Base-by-base conservation (phyloP, 2,329 filamentous ascomycete genomes). In the Aspergillus oerlinghausenensis region DNA sequence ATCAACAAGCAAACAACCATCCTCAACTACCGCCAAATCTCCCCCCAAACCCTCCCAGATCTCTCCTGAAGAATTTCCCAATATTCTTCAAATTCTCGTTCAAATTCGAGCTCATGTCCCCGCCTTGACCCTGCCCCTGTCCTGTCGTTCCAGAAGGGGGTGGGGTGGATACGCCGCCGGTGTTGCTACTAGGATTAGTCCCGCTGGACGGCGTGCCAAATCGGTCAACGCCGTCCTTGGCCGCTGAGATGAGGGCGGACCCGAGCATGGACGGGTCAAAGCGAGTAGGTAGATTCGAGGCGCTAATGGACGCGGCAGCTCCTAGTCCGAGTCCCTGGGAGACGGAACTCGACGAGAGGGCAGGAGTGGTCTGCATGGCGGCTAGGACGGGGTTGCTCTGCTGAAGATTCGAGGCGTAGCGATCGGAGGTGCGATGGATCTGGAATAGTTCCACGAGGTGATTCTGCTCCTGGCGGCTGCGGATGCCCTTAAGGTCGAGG, bases 21-120 rank as follows among this genome's bases (percentile, higher is more conserved):
- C 14, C 23, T 47, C 23, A 47, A 26, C 43, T 47, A 23, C 49
- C 43, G 11, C 88, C 89, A 71, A 92, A 92, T 62, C 88, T 78
- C 10, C 84, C 84, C 2, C 89, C 88, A 61, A 93, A 82, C 2
- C 87, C 85, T 29, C 89, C 89, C 61, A 93, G 87, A 77, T 97
- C 93, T 61, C 93, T 81, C 60, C 88, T 86, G 79, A 97, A 97
- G 77, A 97, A 97, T 75, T 96, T 97, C 25, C 93, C 93, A 75
- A 99, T 90, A 72, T 91, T 96, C 77, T 91, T 92, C 74, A 97
- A 72, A 74, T 97, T 97, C 75, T 96, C 92, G 70, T 97, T 96
- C 62, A 97, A 84, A 52, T 88, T 90, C 54, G 84, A 67, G 43
- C 63, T 65, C 35, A 62, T 61, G 53, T 70, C 62, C 54, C 66